These are phyloP conservation scores for Flaveria sonorensis DNA, from an alignment of 129 eudicot species.

Conservation along the genomic window DNA sequence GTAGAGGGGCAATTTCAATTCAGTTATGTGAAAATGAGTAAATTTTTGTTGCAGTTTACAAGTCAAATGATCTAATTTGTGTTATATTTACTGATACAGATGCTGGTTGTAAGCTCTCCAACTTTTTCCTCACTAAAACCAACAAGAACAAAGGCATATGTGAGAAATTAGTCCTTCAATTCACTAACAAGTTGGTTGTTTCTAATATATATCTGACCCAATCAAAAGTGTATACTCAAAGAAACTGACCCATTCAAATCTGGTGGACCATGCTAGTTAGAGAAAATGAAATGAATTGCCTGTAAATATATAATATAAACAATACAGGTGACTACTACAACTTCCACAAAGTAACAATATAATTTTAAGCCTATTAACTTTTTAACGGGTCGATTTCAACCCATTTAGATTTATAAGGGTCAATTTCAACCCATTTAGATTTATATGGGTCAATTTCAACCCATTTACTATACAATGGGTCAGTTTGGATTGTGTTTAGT, in stretches of 20 bases:
- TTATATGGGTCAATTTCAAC: too few relatives aligned
- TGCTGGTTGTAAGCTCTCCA: neutral
- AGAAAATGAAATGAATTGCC: neutral
- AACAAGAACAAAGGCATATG: neutral
- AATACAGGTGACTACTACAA: neutral
- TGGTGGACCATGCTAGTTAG: neutral
- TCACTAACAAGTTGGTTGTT: slow-evolving; percentile 5
- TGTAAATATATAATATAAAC: neutral
- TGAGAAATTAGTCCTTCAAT: slow-evolving; percentile 11
- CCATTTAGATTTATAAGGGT: neutral
- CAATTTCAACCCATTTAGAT: too few relatives aligned
- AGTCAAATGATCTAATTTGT: neutral
- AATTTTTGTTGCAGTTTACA: neutral
- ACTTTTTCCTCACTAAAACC: neutral
- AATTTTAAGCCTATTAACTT: neutral
- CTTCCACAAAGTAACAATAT: neutral
- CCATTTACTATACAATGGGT: neutral
- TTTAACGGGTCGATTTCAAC: neutral
- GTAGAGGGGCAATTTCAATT: neutral
- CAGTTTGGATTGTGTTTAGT: slow-evolving; percentile 2
- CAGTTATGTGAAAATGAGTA: neutral
- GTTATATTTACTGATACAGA: neutral
- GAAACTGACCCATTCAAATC: slow-evolving; percentile 26
- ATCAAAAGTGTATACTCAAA: slow-evolving; percentile 17
- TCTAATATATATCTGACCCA: slow-evolving; percentile 20